Evolutionary conservation across 1,139 yeast genomes (phyloP).

Genomic region (Hyphopichia khmerensis): DNA sequence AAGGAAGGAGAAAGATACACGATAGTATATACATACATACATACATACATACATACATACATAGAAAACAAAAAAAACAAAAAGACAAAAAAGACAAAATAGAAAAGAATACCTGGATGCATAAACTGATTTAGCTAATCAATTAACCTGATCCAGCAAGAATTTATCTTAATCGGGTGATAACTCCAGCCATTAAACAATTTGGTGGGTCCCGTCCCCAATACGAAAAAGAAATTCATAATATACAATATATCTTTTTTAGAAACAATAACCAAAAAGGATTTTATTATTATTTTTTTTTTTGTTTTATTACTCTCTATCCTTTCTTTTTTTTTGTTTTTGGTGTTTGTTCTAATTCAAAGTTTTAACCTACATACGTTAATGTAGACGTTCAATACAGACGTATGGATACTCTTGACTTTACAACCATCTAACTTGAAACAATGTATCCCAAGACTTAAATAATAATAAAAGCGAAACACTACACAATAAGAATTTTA

Average conservation of each 20-base stretch:
- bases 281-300: background rate
- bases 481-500: background rate
- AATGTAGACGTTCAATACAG: background rate
- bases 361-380: background rate
- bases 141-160: conserved; percentile 9
- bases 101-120: background rate
- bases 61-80: background rate
- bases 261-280: too few species aligned
- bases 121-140: conserved; percentile 2
- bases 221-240: too few species aligned
- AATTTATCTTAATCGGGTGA: conserved; percentile 7
- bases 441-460: background rate
- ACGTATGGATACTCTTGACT: background rate
- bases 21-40: too few species aligned
- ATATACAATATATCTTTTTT: too few species aligned
- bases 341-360: too few species aligned
- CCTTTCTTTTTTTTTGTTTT: too few species aligned
- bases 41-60: background rate
- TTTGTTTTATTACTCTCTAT: too few species aligned
- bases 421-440: background rate
- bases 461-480: background rate
- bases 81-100: too few species aligned
- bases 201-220: background rate
- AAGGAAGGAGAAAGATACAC: background rate
- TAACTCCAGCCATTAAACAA: conserved; percentile 8